Base-by-base conservation (phyloP, 192 early-diverging fungal species). In the Mortierella hygrophila region DNA sequence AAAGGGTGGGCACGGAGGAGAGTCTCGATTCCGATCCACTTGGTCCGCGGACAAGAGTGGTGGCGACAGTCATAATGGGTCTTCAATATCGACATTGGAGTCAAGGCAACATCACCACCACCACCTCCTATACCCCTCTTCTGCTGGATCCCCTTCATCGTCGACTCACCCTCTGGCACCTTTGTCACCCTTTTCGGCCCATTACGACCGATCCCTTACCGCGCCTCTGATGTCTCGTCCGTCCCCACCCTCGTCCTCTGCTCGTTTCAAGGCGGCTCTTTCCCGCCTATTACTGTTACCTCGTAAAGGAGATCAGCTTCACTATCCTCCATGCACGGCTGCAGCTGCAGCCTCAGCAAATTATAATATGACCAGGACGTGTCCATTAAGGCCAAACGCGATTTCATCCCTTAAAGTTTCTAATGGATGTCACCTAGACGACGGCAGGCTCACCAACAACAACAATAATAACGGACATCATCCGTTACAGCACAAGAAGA, bases 251-350 rank as follows among this genome's bases (percentile, higher is more conserved):
- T 44, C 49, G 3, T 60, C 77, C 10, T 41, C 63, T 5, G 40
- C 44, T 3, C 82, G 77, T 60, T 72, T 83, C 72, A 83, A 78
- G 72, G 57, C 71, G 23, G 68, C 68, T 23, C 40, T 83, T 11
- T 52, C 54, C 16, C 76, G 82, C 21, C 54, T 78, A 69, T 65
- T 83, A 44, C 46, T 46, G 21, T 41, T 8, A 10, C 49, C 49
- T 42, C 35, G 52, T 15, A 78, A 68, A 74, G 74, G 69, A 26
- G 72, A 74, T 23, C 69, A 72, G 18, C 26, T 52, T 26, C 63
- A 16, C 35, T 52, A 23, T 49, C 38, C 42, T 49, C 74, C 55
- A 65, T 65, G 60, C 60, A 65, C n/a, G 60, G 1, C 60, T 65
- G 60, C 60, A 15, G 38, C 38, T 40, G 60, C 60, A 65, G 26